Percentiles rank a stretch among this genome's conserved stretches.
These are phyloP conservation scores for Durusdinium trenchii DNA, from an alignment of 73 alveolate genomes.

Conservation along the genomic window DNA sequence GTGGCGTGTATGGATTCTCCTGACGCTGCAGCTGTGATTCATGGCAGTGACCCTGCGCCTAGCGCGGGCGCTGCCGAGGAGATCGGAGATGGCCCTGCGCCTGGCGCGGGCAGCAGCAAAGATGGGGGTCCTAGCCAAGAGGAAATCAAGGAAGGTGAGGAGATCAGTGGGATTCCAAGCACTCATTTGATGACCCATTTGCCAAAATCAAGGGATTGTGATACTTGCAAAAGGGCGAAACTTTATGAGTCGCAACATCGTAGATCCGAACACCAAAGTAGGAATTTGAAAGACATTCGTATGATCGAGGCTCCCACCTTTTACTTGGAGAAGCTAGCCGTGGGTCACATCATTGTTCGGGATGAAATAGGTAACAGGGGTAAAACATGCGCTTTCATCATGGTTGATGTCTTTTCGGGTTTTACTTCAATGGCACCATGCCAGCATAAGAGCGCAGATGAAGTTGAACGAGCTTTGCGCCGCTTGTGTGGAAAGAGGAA, in stretches of 20 bases:
- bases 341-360: background rate
- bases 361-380: background rate
- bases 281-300: background rate
- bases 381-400: background rate
- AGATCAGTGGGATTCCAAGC: background rate
- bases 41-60: too few relatives aligned
- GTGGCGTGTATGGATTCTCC: background rate
- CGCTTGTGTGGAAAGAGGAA: slow-evolving; percentile 5
- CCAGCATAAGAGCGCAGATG: background rate
- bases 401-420: background rate
- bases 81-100: background rate
- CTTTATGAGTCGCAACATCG: background rate
- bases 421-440: background rate
- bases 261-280: background rate
- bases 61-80: background rate
- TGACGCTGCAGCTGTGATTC: background rate
- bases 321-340: background rate
- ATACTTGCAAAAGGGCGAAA: background rate
- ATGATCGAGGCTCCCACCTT: background rate
- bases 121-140: background rate
- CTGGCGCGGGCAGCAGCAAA: background rate
- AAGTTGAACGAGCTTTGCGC: slow-evolving; percentile 27
- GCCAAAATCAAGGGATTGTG: background rate
- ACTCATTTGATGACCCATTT: background rate
- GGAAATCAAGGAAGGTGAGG: background rate